Base-by-base conservation (phyloP, 202 grass and related monocot species). In the Schoenoplectus triqueter region DNA sequence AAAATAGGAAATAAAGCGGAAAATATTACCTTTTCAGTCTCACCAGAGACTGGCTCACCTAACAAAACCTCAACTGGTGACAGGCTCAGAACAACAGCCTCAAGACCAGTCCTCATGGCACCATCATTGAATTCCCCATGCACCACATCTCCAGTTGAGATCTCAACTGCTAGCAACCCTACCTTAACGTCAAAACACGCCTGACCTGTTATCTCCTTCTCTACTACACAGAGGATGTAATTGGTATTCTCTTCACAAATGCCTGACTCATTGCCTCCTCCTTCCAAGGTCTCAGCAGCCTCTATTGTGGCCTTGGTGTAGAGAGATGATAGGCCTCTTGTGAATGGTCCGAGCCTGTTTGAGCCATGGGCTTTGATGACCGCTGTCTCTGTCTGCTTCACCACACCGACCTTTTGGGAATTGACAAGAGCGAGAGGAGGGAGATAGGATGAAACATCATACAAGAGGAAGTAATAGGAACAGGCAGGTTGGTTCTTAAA, bases 261-360 rank as follows among this genome's bases (percentile, higher is more conserved):
- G n/a, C 41, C 51, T 7, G 70, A 39, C 11, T 60, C 17, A 11
- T 47, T 68, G 0, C 75, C 85, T 3, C 86, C 86, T 48, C 85
- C 92, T n/a, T 89, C 68, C 88, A 90, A 89, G 62, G 89, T 91
- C n/a, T 90, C 95, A n/a, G 81, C 88, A 17, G 95, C 95, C 80
- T 97, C 95, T 67, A 97, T 93, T 19, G 95, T 98, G 71, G 95
- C 88, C 74, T 88, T 92, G 11, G 95, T 98, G 89, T 95, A 98
- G 83, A 98, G 80, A 19, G 95, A 86, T 15, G 92, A 95, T 10
- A 98, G 86, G 4, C 80, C 83, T 7, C 95, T 86, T 6, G 84
- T 73, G 72, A 98, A 98, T 1, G 95, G 91, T 2, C 41, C 89
- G 3, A 86, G 66, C 4, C 75, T 81, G 78, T 87, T 92, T 65